Percentiles rank a stretch among this genome's conserved stretches.
Evolutionary conservation across 106 monocot genomes (phyloP).

Genomic region (Dioscorea dumetorum): DNA sequence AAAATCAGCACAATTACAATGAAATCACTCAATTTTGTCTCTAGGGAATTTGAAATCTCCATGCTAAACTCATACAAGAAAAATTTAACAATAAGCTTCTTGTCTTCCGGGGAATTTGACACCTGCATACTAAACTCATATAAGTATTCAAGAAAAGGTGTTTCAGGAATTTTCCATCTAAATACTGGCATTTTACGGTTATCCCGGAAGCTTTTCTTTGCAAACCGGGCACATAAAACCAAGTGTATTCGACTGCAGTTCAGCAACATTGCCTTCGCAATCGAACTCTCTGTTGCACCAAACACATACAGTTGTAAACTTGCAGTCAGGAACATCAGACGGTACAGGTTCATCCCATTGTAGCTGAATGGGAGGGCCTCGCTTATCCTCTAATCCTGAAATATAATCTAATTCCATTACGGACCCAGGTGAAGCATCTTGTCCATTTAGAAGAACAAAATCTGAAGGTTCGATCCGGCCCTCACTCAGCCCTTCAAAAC

Average conservation of each 20-base stretch:
- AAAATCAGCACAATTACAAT: too few species aligned
- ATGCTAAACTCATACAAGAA: too few species aligned
- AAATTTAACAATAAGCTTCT: too few species aligned
- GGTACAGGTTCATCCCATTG: constrained; percentile 41
- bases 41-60: too few species aligned
- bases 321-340: constrained; percentile 12
- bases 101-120: too few species aligned
- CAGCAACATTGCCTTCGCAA: constrained; percentile 18
- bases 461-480: constrained; percentile 19
- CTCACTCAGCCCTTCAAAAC: constrained; percentile 9
- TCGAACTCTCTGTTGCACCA: constrained; percentile 67
- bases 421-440: constrained; percentile 15
- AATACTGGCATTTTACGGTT: background rate
- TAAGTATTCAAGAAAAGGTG: too few species aligned
- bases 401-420: constrained; percentile 33
- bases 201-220: constrained; percentile 51
- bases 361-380: constrained; percentile 23
- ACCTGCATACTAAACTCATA: too few species aligned
- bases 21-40: too few species aligned
- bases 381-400: constrained; percentile 10
- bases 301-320: constrained; percentile 40
- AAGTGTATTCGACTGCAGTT: constrained; percentile 36
- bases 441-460: constrained; percentile 16
- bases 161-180: too few species aligned
- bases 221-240: constrained; percentile 70